Evolutionary conservation across 2,329 filamentous ascomycete species (phyloP), one percentile per base, ranked within the genome.

Genomic region (Neoarthrinium moseri): DNA sequence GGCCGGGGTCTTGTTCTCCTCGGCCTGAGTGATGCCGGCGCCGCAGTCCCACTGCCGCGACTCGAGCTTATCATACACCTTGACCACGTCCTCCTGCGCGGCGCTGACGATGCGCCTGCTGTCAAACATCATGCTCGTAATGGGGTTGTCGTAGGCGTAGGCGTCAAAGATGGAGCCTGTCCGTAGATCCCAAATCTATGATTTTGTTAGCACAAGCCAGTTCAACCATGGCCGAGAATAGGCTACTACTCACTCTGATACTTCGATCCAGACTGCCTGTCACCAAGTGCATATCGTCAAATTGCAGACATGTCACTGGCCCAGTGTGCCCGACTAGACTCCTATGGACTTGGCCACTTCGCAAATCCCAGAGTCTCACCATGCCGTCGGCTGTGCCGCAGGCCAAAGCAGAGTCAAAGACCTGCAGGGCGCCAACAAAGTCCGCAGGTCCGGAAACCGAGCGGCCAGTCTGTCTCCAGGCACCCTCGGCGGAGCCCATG

Each of bases 111-210:
- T 99, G 41, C 91, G 83, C 43, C 91, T 84, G 12, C 82, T 72
- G 67, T 99, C 94, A 64, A 99, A 99, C 86, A 95, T 95, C 91
- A 97, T 96, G 73, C 86, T 89, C 24, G 91, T 95, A 47, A 99
- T 81, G 0, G 91, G 84, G 59, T 89, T 79, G 61, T 97, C 91
- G 69, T 97, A 99, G 18, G 92, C 94, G 66, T 91, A 99, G 15
- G 92, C 94, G 65, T 99, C 94, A 65, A 87, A 87, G 57, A 99
- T 96, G 26, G 91, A 91, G 36, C 94, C 94, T 11, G 91, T 97
- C 45, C 94, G 88, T 46, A 99, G 86, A 69, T 99, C 94, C 94
- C 94, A 99, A 63, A 99, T 97, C 91, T 97, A 61, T 41, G n/a
- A 45, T 52, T 65, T 54, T 65, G 65, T 49, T 53, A 55, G 11